phyloP scores from a whole-genome alignment of 257 asterid species.

The Capsicum pubescens region DNA sequence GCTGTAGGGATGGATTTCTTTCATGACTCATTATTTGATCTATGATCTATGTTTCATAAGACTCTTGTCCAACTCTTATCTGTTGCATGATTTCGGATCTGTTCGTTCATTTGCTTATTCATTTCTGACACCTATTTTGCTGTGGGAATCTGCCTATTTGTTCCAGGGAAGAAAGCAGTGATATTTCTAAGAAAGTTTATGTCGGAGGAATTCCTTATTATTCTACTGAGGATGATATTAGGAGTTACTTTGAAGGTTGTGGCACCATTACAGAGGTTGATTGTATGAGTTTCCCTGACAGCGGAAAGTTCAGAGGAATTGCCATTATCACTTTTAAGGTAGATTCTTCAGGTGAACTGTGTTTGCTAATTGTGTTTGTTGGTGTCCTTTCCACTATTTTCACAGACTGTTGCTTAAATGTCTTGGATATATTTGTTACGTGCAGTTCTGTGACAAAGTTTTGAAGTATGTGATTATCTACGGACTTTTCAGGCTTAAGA shows the following conservation, averaged over 20 bases:
- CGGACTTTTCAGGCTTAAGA: background rate
- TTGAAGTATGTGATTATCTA: constrained; percentile 15
- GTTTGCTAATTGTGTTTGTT: constrained; percentile 10
- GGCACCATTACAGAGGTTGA: constrained; percentile 83
- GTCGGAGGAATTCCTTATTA: constrained; percentile 98
- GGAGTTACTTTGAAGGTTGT: constrained; percentile 90
- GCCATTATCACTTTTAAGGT: constrained; percentile 94
- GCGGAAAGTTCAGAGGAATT: constrained; percentile 95
- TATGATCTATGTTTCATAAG: background rate
- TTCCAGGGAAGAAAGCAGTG: constrained; percentile 51
- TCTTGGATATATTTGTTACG: constrained; percentile 9
- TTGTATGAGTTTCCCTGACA: constrained; percentile 89
- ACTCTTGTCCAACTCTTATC: background rate
- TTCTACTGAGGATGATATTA: constrained; percentile 92
- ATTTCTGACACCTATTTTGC: constrained; percentile 5
- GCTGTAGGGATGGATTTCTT: background rate
- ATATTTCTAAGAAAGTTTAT: constrained; percentile 65
- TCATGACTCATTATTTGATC: constrained; percentile 1
- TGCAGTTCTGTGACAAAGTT: background rate
- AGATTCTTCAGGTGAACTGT: constrained; percentile 31
- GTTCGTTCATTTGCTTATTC: constrained; percentile 13
- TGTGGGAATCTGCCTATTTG: background rate
- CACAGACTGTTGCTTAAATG: constrained; percentile 9
- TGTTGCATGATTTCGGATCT: constrained; percentile 4
- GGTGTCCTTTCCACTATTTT: constrained; percentile 1